Evolutionary conservation across 2,329 filamentous ascomycete genomes (phyloP).

Genomic region (Nemania sp.): DNA sequence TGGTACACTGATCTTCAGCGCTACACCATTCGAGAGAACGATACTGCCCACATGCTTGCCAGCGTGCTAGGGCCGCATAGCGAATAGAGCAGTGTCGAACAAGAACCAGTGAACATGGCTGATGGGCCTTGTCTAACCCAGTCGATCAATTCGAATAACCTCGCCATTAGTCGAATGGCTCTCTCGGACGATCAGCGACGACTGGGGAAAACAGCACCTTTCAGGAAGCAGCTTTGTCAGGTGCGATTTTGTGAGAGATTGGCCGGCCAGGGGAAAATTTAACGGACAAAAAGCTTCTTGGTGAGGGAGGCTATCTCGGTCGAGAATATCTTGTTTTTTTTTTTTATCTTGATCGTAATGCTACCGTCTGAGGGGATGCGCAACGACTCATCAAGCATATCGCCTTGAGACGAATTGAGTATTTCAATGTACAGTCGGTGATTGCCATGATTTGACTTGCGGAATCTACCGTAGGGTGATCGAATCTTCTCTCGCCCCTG

Average conservation of each 20-base stretch:
- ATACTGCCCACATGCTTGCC: conserved; percentile 49
- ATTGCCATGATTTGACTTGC: conserved; percentile 30
- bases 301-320: conserved; percentile 22
- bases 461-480: conserved; percentile 39
- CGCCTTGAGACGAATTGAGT: conserved; percentile 26
- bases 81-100: conserved; percentile 38
- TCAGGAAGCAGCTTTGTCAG: background rate
- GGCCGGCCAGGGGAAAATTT: conserved; percentile 21
- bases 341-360: conserved; percentile 29
- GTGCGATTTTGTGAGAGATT: conserved; percentile 23
- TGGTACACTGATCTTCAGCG: conserved; percentile 11
- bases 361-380: conserved; percentile 27
- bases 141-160: conserved; percentile 27
- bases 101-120: conserved; percentile 37
- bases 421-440: conserved; percentile 33
- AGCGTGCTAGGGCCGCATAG: conserved; percentile 40
- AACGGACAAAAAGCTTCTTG: conserved; percentile 32
- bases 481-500: conserved; percentile 36
- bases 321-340: conserved; percentile 30
- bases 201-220: too few species aligned
- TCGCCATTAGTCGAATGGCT: conserved; percentile 21
- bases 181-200: too few species aligned
- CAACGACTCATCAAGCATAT: conserved; percentile 30
- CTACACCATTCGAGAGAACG: conserved; percentile 37
- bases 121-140: conserved; percentile 38